Evolutionary conservation across 129 eudicot species (phyloP), one percentile per base, ranked within the genome.

Genomic region (Dittrichia graveolens): DNA sequence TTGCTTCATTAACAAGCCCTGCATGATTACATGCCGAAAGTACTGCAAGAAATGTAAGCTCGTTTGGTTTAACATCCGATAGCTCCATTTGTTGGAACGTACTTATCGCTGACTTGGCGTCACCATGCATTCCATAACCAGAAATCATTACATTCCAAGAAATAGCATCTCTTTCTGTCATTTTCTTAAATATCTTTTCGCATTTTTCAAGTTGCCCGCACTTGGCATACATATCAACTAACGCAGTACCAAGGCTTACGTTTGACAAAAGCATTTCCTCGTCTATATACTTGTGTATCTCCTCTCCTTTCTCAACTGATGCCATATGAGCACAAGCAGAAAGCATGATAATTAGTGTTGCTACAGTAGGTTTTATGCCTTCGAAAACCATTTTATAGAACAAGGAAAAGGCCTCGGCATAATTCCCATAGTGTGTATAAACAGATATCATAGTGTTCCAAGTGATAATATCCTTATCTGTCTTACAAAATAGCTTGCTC

Each of bases 81-180:
- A 48, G 74, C 76, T 83, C 95, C 95, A 89, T 86, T 34, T 85
- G 34, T 54, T 15, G 57, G 70, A 89, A 85, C 18, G 79, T 75
- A 53, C 83, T 84, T 9, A 89, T 39, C 49, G 96, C 91, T 41
- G 90, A 89, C 64, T 24, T 71, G 46, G 86, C 95, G 47, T 87
- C 83, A 71, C 98, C 98, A 38, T 92, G 90, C 85, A 85, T 83
- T 8, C 90, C 95, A 57, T 92, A 89, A 59, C 96, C 77, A 8
- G 96, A 85, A 19, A 92, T 83, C 98, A 92, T 89, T 74, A 85
- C 98, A 62, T 92, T 92, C 86, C 88, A 89, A 49, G 87, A 73
- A 69, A 92, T 66, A 16, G 65, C 76, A 80, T 92, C 98, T 63
- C 72, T 87, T 50, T 87, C 79, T 14, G 56, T 78, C 82, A 89